A percentile compares a stretch with the other conserved stretches of the same genome.
Conservation (phyloP, 2,329 filamentous ascomycete genomes). For the Verticillium dahliae region DNA sequence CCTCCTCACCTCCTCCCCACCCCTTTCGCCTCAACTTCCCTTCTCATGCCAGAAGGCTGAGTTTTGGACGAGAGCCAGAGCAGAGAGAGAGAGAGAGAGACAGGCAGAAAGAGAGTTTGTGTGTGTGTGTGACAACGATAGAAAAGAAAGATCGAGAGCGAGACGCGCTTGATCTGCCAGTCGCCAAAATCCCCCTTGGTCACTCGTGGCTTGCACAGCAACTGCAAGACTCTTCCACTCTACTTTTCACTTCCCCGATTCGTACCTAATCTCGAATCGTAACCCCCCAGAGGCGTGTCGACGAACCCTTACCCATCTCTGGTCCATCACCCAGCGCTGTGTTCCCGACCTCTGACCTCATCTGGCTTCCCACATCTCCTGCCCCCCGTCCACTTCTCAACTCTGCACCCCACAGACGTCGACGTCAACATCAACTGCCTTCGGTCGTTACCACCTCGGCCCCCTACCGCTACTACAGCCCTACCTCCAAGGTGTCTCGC, state of each 20-base stretch:
- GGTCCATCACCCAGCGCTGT: neutral
- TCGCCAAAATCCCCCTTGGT: neutral
- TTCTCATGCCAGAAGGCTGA: neutral
- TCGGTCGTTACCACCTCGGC: slow-evolving; percentile 5
- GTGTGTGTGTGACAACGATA: no score
- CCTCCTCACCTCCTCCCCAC: neutral
- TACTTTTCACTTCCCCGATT: slow-evolving; percentile 4
- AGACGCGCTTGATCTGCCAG: neutral
- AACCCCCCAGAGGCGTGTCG: neutral
- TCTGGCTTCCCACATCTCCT: slow-evolving; percentile 18
- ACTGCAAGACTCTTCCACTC: neutral
- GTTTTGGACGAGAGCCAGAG: neutral
- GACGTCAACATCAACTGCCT: slow-evolving; percentile 15
- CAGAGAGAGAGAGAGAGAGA: no score
- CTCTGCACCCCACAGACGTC: slow-evolving; percentile 18
- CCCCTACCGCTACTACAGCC: slow-evolving; percentile 17
- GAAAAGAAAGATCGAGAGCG: neutral
- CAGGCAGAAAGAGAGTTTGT: no score
- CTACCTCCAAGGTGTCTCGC: slow-evolving; percentile 13
- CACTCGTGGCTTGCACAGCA: neutral
- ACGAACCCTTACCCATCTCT: neutral
- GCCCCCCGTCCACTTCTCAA: slow-evolving; percentile 14
- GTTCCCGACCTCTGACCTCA: slow-evolving; percentile 31
- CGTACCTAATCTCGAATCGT: slow-evolving; percentile 6
- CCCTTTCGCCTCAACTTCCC: neutral